Conservation (phyloP, 768 basidiomycete genomes). For the Lactarius vividus region DNA sequence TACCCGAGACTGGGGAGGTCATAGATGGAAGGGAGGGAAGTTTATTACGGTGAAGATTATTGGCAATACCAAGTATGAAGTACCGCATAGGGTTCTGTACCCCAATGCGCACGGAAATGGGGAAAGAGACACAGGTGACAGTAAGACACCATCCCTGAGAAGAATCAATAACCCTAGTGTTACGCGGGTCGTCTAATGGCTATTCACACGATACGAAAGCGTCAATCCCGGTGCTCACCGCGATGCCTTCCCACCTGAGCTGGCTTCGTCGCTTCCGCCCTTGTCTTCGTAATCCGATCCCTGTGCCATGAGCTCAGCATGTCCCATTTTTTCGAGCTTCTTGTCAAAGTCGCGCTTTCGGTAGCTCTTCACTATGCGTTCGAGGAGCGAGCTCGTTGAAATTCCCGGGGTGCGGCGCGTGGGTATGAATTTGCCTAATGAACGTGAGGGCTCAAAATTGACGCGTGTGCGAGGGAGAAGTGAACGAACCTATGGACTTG, state of each 20-base stretch:
- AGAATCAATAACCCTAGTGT: background rate
- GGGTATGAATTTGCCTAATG: slow-evolving; percentile 86
- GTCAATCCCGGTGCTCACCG: slow-evolving; percentile 4
- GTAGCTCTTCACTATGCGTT: slow-evolving; percentile 88
- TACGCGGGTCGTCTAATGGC: background rate
- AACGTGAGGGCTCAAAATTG: slow-evolving; percentile 1
- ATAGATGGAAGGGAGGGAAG: too few species aligned
- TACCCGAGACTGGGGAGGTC: too few species aligned
- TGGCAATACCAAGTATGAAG: too few species aligned
- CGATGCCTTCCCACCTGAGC: slow-evolving; percentile 2
- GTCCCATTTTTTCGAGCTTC: slow-evolving; percentile 89
- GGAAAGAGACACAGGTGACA: background rate
- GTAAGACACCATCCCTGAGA: background rate
- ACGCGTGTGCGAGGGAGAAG: background rate
- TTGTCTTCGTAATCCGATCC: slow-evolving; percentile 39
- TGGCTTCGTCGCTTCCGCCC: background rate
- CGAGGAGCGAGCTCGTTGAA: slow-evolving; percentile 89
- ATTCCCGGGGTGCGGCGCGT: slow-evolving; percentile 93
- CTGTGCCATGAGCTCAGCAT: slow-evolving; percentile 63
- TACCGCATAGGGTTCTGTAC: too few species aligned
- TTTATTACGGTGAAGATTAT: too few species aligned
- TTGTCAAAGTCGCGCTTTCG: slow-evolving; percentile 81
- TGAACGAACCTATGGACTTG: slow-evolving; percentile 69
- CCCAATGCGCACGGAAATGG: background rate
- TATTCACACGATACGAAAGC: background rate